Percentiles rank a stretch among this genome's conserved stretches.
These are phyloP conservation scores for Limnanthes douglasii DNA, from an alignment of 345 rosid genomes.

Conservation along the genomic window DNA sequence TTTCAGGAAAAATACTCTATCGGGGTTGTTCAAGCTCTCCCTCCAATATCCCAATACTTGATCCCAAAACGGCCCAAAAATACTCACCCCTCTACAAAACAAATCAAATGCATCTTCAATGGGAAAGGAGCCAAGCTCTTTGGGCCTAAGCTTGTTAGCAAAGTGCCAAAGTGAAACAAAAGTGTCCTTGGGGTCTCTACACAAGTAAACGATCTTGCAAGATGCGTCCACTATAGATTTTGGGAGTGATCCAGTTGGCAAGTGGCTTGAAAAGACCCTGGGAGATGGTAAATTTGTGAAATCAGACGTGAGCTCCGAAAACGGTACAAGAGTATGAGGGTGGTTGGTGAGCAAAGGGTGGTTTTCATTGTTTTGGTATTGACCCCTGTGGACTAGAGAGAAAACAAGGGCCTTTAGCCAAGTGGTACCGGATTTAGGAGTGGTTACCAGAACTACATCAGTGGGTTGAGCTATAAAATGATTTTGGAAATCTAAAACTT, in stretches of 20 bases:
- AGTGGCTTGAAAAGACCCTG: conserved; percentile 30
- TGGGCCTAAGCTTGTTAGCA: conserved; percentile 11
- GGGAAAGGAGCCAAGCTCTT: conserved; percentile 7
- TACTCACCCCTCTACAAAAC: conserved; percentile 27
- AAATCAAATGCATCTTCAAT: conserved; percentile 28
- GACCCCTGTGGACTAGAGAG: conserved; percentile 21
- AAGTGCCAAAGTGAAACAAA: conserved; percentile 37
- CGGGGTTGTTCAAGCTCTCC: conserved; percentile 24
- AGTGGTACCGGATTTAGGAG: conserved; percentile 48
- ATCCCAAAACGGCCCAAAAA: conserved; percentile 38
- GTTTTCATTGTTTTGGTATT: conserved; percentile 2
- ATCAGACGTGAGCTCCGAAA: conserved; percentile 34
- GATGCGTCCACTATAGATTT: conserved; percentile 14
- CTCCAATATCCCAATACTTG: conserved; percentile 39
- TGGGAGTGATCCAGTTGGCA: conserved; percentile 20
- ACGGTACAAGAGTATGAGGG: conserved; percentile 50
- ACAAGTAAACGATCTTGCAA: conserved; percentile 25
- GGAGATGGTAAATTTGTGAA: conserved; percentile 19
- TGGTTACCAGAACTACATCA: conserved; percentile 28
- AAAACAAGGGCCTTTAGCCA: conserved; percentile 38
- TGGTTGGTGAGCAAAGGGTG: conserved; percentile 33
- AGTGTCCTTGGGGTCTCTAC: conserved; percentile 34
- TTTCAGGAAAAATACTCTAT: conserved; percentile 21
- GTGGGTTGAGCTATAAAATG: conserved; percentile 15
- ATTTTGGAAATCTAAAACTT: conserved; percentile 25